Conservation (phyloP, 192 early-diverging fungal genomes). For the Entomortierella chlamydospora region DNA sequence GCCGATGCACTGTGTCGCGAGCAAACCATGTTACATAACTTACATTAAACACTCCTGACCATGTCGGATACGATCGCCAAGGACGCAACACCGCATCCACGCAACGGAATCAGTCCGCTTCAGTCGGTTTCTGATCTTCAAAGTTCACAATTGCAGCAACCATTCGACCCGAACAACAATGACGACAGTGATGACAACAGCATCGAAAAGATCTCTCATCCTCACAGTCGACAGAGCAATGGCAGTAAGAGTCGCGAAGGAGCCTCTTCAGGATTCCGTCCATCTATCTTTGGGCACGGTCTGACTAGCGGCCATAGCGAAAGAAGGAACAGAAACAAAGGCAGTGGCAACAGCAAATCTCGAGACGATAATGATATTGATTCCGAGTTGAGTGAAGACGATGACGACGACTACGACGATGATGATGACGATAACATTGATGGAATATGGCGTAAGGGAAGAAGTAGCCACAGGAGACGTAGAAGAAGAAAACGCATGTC, state of each 20-base stretch:
- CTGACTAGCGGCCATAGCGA: not conserved
- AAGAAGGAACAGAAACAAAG: not conserved
- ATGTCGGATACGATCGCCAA: constrained; percentile 35
- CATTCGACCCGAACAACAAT: not conserved
- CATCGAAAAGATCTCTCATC: constrained; percentile 6
- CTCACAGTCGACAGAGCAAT: constrained; percentile 22
- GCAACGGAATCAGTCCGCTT: constrained; percentile 11
- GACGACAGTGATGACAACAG: constrained; percentile 2
- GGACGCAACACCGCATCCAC: constrained; percentile 45
- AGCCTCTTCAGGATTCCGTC: not conserved
- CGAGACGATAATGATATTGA: constrained; percentile 13
- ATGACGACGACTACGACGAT: not conserved
- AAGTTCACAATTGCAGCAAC: not conserved
- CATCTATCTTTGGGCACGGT: constrained; percentile 8
- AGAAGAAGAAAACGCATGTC: constrained; percentile 28
- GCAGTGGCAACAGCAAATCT: not conserved
- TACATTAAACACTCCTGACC: too few relatives aligned
- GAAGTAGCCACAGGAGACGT: not conserved
- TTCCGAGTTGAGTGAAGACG: constrained; percentile 7
- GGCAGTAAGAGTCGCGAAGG: not conserved
- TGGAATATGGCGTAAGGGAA: not conserved
- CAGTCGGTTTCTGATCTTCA: not conserved
- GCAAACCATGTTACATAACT: too few relatives aligned
- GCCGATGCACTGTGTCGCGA: too few relatives aligned
- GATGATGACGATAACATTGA: not conserved